A percentile compares a stretch with the other conserved stretches of the same genome.
phyloP scores from a whole-genome alignment of 768 basidiomycete species.

The Tylopilus vinaceipallidus region DNA sequence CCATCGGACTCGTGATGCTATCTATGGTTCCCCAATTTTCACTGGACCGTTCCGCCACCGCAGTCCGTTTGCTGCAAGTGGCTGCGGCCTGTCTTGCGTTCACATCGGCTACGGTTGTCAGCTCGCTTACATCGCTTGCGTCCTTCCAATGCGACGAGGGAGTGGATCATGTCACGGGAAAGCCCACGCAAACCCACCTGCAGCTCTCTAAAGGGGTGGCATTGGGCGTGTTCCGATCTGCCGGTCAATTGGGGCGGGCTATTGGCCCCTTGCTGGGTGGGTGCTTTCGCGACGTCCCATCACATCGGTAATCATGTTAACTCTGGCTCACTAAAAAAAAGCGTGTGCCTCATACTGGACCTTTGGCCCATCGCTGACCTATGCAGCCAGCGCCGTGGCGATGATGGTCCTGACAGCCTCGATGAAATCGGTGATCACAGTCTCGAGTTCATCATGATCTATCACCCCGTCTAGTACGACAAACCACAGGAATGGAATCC shows the following conservation, averaged over 20 bases:
- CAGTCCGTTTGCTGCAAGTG: slow-evolving; percentile 55
- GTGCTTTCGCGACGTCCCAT: slow-evolving; percentile 27
- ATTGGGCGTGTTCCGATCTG: slow-evolving; percentile 81
- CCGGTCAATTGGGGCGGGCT: slow-evolving; percentile 93
- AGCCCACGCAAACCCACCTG: slow-evolving; percentile 54
- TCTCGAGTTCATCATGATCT: slow-evolving; percentile 5
- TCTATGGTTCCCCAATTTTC: slow-evolving; percentile 64
- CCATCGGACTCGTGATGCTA: slow-evolving; percentile 66
- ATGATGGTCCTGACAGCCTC: slow-evolving; percentile 58
- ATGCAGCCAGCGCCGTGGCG: slow-evolving; percentile 57
- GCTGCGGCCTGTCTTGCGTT: slow-evolving; percentile 87
- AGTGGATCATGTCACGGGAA: slow-evolving; percentile 54
- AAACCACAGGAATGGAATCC: background rate
- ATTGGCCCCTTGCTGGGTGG: slow-evolving; percentile 87
- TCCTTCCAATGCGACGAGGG: slow-evolving; percentile 87
- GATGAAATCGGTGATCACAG: slow-evolving; percentile 51
- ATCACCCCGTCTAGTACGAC: background rate
- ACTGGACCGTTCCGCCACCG: slow-evolving; percentile 39
- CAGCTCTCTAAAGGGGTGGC: slow-evolving; percentile 81
- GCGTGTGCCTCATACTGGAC: slow-evolving; percentile 90
- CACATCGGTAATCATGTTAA: slow-evolving; percentile 8
- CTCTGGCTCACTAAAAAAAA: slow-evolving; percentile 27
- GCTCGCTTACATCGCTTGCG: slow-evolving; percentile 85
- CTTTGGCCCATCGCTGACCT: slow-evolving; percentile 79
- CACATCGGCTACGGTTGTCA: slow-evolving; percentile 95